A percentile compares a stretch with the other conserved stretches of the same genome.
Evolutionary conservation across 805 yeast species (phyloP).

Genomic region (Yamadazyma sp.): DNA sequence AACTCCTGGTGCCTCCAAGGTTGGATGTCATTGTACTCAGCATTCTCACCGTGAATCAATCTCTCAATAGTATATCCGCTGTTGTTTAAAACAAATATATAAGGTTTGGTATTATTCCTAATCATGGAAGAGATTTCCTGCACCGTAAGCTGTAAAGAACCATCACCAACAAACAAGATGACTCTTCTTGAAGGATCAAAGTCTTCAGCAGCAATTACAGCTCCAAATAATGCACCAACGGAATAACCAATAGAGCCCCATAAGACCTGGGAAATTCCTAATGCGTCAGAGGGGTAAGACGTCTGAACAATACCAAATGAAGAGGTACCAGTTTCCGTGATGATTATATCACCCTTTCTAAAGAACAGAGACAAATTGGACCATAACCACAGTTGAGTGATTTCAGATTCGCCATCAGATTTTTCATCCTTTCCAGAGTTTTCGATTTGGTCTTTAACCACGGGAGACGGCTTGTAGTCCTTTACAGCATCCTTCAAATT

Average conservation of each 20-base stretch:
- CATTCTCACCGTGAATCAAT: conserved; percentile 67
- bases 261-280: conserved; percentile 70
- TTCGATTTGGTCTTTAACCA: conserved; percentile 19
- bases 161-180: conserved; percentile 70
- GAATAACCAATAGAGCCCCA: conserved; percentile 79
- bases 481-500: conserved; percentile 11
- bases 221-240: conserved; percentile 67
- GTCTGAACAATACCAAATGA: conserved; percentile 70
- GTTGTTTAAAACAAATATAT: conserved; percentile 68
- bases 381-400: conserved; percentile 66
- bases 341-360: conserved; percentile 62
- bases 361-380: conserved; percentile 61
- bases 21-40: conserved; percentile 55
- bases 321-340: conserved; percentile 75
- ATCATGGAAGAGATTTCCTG: conserved; percentile 71
- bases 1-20: conserved; percentile 37
- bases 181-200: conserved; percentile 61
- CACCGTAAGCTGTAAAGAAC: conserved; percentile 71
- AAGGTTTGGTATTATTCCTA: conserved; percentile 66
- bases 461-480: conserved; percentile 14
- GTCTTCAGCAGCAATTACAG: conserved; percentile 67
- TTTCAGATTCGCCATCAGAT: conserved; percentile 11
- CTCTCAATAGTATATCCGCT: conserved; percentile 76
- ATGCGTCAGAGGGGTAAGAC: conserved; percentile 59
- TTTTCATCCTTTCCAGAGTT: conserved; percentile 7